Percentiles rank a stretch among this genome's conserved stretches.
Evolutionary conservation across 208 protist species (phyloP).

Genomic region (Acanthamoeba lenticulata): DNA sequence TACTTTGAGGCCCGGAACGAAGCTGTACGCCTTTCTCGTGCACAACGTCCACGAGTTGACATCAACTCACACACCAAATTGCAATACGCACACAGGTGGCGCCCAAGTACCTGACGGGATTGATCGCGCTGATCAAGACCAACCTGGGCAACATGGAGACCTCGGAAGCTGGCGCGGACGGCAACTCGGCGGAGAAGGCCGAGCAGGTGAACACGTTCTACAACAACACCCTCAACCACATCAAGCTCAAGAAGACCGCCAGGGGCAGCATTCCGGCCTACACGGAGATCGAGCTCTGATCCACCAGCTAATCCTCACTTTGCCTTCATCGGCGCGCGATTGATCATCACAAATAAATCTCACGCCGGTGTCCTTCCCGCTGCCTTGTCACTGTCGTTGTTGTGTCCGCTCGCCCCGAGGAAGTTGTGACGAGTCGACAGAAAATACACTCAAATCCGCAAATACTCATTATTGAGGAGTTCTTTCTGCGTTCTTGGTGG

Average conservation of each 20-base stretch:
- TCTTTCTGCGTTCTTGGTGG: neutral
- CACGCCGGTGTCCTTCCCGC: too few relatives aligned
- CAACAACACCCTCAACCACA: conserved; percentile 31
- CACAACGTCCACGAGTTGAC: neutral
- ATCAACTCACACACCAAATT: neutral
- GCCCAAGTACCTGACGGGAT: neutral
- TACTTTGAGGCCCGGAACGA: conserved; percentile 92
- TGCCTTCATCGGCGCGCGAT: too few relatives aligned
- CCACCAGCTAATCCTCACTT: too few relatives aligned
- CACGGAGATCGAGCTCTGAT: too few relatives aligned
- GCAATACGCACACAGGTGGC: neutral
- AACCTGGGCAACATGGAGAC: conserved; percentile 40
- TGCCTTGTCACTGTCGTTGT: too few relatives aligned
- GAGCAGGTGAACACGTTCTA: conserved; percentile 30
- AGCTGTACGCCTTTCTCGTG: conserved; percentile 71
- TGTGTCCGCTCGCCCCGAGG: too few relatives aligned
- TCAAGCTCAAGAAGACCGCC: conserved; percentile 15
- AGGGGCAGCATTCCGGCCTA: too few relatives aligned
- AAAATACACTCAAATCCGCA: too few relatives aligned
- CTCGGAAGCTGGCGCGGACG: neutral
- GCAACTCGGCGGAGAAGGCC: neutral
- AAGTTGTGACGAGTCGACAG: too few relatives aligned
- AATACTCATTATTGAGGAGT: too few relatives aligned
- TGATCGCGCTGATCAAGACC: conserved; percentile 22
- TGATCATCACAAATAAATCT: too few relatives aligned